Evolutionary conservation across 2,329 filamentous ascomycete species (phyloP), one percentile per base, ranked within the genome.

Genomic region (Alternaria viburni): DNA sequence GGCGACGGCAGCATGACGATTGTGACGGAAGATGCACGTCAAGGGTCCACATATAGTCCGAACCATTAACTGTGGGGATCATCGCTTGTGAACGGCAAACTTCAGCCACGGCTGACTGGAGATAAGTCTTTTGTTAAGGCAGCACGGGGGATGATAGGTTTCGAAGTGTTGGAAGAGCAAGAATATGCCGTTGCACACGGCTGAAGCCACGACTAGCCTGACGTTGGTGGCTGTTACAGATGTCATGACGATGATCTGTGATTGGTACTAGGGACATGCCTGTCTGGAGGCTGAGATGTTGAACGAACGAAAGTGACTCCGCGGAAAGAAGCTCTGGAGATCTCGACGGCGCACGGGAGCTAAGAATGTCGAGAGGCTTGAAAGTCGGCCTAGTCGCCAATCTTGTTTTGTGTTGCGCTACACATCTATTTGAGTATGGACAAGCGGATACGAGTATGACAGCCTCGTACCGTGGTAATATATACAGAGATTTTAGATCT

Each of bases 1-100:
- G 10, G 47, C 30, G 17, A 26, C 11, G 50, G 57, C 12, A 21
- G n/a, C 46, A 61, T 61, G 50, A 50, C 57, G 57, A 59, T 15
- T 59, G 41, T 59, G 60, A 62, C 41, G 59, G 28, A 56, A 57
- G 45, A 44, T 62, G 59, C 47, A 49, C 41, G 47, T 46, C 21
- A 59, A 46, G 56, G 56, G 55, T 59, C 49, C 55, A 50, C 41
- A 30, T 21, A 36, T 60, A 60, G 30, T 50, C 17, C 17, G 43
- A 32, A 57, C 60, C 49, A 54, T 25, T 43, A 54, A 28, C 4
- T 28, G 26, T 21, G 19, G 30, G 19, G 50, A 49, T 51, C 25
- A 19, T 21, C 25, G 36, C 13, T 19, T 23, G 54, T 59, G 32
- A 45, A 44, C 19, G 46, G 41, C 21, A n/a, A 54, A 32, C 12